Evolutionary conservation across 345 rosid species (phyloP).

Genomic region (Schrenkiella parvula): DNA sequence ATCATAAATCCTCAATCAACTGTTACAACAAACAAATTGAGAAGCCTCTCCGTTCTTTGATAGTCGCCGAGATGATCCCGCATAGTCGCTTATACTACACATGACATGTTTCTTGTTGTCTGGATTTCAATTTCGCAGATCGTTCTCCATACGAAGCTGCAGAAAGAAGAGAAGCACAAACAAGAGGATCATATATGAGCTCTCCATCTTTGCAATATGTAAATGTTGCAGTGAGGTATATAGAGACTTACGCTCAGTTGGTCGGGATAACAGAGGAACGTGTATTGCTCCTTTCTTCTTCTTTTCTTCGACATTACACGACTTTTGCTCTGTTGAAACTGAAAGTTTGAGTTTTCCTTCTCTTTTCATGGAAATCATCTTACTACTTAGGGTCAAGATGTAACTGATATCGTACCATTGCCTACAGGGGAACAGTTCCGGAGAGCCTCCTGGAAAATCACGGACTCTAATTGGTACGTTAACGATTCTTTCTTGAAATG

Average conservation of each 20-base stretch:
- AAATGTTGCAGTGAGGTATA: background rate
- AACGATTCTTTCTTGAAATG: slow-evolving; percentile 66
- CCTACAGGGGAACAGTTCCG: slow-evolving; percentile 41
- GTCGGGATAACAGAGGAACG: slow-evolving; percentile 63
- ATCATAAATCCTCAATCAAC: background rate
- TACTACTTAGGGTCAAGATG: slow-evolving; percentile 2
- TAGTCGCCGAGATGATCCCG: background rate
- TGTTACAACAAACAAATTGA: background rate
- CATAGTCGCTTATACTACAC: background rate
- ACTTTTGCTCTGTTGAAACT: slow-evolving; percentile 40
- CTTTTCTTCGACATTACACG: slow-evolving; percentile 14
- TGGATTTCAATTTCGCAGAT: slow-evolving; percentile 44
- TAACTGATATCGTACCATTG: slow-evolving; percentile 36
- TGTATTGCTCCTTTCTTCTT: slow-evolving; percentile 52
- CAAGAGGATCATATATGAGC: background rate
- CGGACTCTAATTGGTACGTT: slow-evolving; percentile 59
- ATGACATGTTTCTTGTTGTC: slow-evolving; percentile 12
- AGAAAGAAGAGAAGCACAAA: background rate
- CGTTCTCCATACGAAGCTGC: slow-evolving; percentile 88
- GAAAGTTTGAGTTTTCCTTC: background rate
- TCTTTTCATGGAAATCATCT: slow-evolving; percentile 13
- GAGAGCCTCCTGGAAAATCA: slow-evolving; percentile 74
- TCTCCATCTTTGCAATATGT: background rate
- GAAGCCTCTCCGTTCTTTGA: background rate
- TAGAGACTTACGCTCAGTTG: slow-evolving; percentile 75